Base-by-base conservation (phyloP, 805 yeast genomes). In the Groenewaldozyma salmanticensis region DNA sequence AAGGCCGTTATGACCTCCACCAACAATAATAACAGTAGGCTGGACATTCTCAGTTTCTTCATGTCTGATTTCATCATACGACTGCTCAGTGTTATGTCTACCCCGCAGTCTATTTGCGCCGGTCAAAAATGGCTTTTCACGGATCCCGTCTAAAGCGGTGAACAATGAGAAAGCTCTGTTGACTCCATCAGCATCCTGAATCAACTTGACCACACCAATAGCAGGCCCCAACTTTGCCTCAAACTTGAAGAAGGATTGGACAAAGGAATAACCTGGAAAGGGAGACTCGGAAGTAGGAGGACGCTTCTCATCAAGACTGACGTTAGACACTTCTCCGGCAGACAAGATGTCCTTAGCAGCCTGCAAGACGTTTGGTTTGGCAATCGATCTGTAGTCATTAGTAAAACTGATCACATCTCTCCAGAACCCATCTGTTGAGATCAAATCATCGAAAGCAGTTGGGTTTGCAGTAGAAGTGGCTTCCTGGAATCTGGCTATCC, bases 1-100 rank as follows among this genome's bases (percentile, higher is more conserved):
- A 21, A 68, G 51, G 3, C 72, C 72, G 45, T 65, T 62, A 52
- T 68, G 74, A 18, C 74, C 73, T 42, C 70, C 74, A 33, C 74
- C 73, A 35, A 68, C 66, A 45, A 68, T 54, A 31, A 68, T 53
- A 17, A 67, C 72, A n/a, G 60, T 38, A 4, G 72, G 73, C 46
- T 65, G 62, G 3, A 46, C 45, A 33, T 43, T 37, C 19, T 42
- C 45, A 24, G 38, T 11, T 21, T 41, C 38, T n/a, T 32, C 36
- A 6, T 15, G 18, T 29, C 40, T 27, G 20, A 27, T 21, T 45
- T 20, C 52, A 50, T 37, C 37, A 33, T 22, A 42, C 38, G 27
- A 31, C 39, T 17, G 37, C 13, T 13, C 21, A 20, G 36, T 19
- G 27, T 42, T 42, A 17, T 42, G 35, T 5, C n/a, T 22, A 21